Percentiles rank a stretch among this genome's conserved stretches.
Conservation (phyloP, 1,284 basidiomycete genomes). For the Coniferiporia weirii region DNA sequence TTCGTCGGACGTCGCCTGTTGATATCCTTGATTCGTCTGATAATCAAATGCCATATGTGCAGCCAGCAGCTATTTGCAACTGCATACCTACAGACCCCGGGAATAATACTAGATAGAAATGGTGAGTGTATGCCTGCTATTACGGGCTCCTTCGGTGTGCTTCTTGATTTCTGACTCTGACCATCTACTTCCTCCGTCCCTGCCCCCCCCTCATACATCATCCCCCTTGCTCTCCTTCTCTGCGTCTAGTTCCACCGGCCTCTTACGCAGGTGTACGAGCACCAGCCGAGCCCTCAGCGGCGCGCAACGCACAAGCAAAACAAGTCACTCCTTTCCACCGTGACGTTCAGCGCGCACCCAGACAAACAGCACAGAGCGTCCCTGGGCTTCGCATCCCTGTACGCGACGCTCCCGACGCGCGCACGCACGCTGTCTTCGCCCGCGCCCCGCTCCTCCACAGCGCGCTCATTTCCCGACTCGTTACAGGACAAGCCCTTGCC, state of each 20-base stretch:
- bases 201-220: neutral
- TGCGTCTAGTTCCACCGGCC: neutral
- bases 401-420: neutral
- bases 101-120: neutral
- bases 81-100: neutral
- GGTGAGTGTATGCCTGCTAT: neutral
- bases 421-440: conserved; percentile 11
- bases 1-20: neutral
- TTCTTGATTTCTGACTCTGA: neutral
- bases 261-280: neutral
- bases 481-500: conserved; percentile 10
- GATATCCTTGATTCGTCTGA: neutral
- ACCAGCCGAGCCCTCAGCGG: neutral
- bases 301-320: conserved; percentile 1
- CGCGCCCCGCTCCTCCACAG: conserved; percentile 4
- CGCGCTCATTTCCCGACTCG: conserved; percentile 2
- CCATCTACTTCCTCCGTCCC: neutral
- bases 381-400: conserved; percentile 1
- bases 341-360: conserved; percentile 1
- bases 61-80: neutral
- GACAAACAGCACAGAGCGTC: neutral
- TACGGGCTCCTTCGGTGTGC: neutral
- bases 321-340: conserved; percentile 5
- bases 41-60: neutral
- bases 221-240: neutral